Evolutionary conservation across 2,329 filamentous ascomycete genomes (phyloP).

Genomic region (Penicillium sp.): DNA sequence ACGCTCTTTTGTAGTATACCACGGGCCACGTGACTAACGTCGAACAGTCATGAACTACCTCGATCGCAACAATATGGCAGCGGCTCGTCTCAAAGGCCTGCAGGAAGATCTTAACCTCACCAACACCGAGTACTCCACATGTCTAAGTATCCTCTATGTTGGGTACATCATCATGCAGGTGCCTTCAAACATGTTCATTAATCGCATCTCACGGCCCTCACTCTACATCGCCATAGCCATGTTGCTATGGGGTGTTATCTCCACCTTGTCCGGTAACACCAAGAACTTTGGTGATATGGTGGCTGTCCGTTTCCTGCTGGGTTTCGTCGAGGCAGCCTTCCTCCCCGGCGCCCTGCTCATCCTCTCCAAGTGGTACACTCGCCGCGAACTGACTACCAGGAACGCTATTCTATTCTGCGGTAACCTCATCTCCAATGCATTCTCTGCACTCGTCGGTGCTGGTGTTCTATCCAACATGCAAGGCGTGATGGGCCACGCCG

Average conservation of each 20-base stretch:
- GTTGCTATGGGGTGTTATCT: conserved; percentile 60
- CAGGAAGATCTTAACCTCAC: conserved; percentile 38
- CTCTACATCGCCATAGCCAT: conserved; percentile 47
- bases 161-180: conserved; percentile 49
- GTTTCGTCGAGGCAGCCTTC: conserved; percentile 41
- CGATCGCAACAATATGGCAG: conserved; percentile 43
- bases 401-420: conserved; percentile 50
- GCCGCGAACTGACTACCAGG: conserved; percentile 43
- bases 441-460: conserved; percentile 47
- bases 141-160: conserved; percentile 47
- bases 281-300: conserved; percentile 36
- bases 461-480: conserved; percentile 48
- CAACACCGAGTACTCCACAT: conserved; percentile 39
- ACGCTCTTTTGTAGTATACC: too few species aligned
- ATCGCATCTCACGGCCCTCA: conserved; percentile 46
- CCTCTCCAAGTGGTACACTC: conserved; percentile 50
- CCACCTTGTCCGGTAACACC: conserved; percentile 53
- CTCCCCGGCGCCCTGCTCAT: conserved; percentile 41
- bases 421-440: conserved; percentile 47
- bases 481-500: conserved; percentile 36
- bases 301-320: conserved; percentile 39
- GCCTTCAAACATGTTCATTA: conserved; percentile 49
- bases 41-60: conserved; percentile 35
- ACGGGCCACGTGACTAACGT: too few species aligned
- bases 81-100: conserved; percentile 41